These are phyloP conservation scores for Crotalaria pallida DNA, from an alignment of 306 rosid genomes.

Conservation along the genomic window DNA sequence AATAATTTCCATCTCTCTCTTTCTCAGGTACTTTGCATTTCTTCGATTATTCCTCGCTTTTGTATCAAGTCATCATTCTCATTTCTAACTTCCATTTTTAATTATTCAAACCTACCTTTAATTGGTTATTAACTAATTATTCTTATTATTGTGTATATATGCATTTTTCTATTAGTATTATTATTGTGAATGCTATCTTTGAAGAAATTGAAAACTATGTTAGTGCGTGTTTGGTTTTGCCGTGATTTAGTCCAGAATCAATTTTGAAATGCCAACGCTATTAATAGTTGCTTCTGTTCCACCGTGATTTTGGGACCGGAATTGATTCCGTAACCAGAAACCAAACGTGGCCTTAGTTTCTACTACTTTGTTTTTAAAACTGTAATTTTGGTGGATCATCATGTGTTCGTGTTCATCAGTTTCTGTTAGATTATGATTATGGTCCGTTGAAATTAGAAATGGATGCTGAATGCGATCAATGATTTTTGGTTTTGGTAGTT, in stretches of 20 bases:
- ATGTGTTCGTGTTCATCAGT: neutral
- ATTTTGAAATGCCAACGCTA: no score
- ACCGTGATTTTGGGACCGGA: no score
- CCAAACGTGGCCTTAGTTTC: no score
- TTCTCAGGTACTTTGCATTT: slow-evolving; percentile 22
- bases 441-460: neutral
- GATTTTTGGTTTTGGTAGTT: neutral
- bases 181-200: neutral
- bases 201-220: neutral
- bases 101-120: no score
- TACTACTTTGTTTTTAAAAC: no score
- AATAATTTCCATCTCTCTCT: slow-evolving; percentile 4
- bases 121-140: neutral
- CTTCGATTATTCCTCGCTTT: slow-evolving; percentile 21
- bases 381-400: slow-evolving; percentile 12
- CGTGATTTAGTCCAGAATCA: no score
- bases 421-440: neutral
- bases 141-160: neutral
- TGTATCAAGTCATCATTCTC: neutral
- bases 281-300: no score
- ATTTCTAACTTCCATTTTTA: slow-evolving; percentile 5
- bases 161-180: neutral
- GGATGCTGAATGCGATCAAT: slow-evolving; percentile 7
- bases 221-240: neutral
- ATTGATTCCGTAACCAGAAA: no score